Percentiles rank a stretch among this genome's conserved stretches.
phyloP scores from a whole-genome alignment of 2,329 filamentous ascomycete genomes.

The Sordariomycetes sp. region DNA sequence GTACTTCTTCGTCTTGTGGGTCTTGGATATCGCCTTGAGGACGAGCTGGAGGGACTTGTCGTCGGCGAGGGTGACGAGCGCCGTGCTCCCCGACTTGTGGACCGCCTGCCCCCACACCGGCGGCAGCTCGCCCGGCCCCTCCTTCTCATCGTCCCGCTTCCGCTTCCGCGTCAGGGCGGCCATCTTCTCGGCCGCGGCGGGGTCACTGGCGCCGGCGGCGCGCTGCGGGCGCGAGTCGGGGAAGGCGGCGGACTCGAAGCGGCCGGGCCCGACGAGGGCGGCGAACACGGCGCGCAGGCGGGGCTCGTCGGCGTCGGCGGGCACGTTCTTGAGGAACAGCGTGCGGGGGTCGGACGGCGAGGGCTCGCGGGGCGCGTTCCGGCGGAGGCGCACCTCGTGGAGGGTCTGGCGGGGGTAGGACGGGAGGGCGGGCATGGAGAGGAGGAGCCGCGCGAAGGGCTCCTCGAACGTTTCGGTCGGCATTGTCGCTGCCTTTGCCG shows the following conservation, averaged over 20 bases:
- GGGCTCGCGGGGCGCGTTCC: conserved; percentile 69
- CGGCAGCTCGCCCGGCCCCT: conserved; percentile 54
- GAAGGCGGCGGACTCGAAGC: conserved; percentile 70
- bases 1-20: conserved; percentile 45
- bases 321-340: conserved; percentile 85
- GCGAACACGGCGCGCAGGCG: conserved; percentile 70
- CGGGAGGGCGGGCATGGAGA: conserved; percentile 53
- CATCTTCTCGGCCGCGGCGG: conserved; percentile 25
- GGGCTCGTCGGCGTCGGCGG: conserved; percentile 67
- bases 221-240: conserved; percentile 42
- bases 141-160: conserved; percentile 46
- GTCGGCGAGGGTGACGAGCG: conserved; percentile 77
- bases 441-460: conserved; percentile 59
- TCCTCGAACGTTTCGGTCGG: conserved; percentile 16
- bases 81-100: conserved; percentile 64
- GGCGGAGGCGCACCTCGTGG: conserved; percentile 81
- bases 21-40: conserved; percentile 62
- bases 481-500: conserved; percentile 3
- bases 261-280: conserved; percentile 61
- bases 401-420: conserved; percentile 52
- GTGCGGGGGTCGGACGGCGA: conserved; percentile 65
- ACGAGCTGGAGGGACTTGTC: conserved; percentile 65
- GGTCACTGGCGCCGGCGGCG: conserved; percentile 9
- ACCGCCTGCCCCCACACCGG: conserved; percentile 62
- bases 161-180: conserved; percentile 34